Conservation (phyloP, 2,329 filamentous ascomycete genomes). For the Trichoderma sp. region DNA sequence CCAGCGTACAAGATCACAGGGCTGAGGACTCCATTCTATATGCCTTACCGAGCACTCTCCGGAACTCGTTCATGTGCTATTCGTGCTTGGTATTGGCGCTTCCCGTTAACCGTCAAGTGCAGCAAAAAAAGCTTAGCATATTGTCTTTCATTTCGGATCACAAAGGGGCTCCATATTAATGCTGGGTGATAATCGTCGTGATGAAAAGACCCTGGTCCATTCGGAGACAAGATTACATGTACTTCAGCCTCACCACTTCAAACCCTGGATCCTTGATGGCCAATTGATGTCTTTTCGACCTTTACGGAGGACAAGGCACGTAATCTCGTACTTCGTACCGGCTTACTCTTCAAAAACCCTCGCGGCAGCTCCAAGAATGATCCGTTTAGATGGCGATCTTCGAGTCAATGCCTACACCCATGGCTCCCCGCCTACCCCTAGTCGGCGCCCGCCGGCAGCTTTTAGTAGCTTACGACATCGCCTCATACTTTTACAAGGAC, state of each 20-base stretch:
- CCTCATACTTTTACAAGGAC: not conserved
- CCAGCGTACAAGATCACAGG: not conserved
- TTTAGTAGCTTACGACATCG: not conserved
- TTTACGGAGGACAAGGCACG: not conserved
- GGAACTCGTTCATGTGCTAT: not conserved
- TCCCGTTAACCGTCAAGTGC: not conserved
- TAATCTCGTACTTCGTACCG: not conserved
- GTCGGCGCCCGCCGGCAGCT: constrained; percentile 5
- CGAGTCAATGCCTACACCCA: not conserved
- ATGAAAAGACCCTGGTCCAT: not conserved
- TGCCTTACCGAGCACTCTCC: not conserved
- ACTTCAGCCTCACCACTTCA: not conserved
- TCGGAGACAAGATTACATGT: not conserved
- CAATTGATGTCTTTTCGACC: not conserved
- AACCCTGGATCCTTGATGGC: not conserved
- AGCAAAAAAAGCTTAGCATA: not conserved
- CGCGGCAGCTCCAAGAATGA: not conserved
- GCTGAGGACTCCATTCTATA: not conserved
- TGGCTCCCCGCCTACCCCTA: not conserved
- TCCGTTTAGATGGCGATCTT: not conserved
- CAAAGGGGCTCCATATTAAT: not conserved
- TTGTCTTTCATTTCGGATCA: constrained; percentile 3
- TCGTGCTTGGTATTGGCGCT: not conserved
- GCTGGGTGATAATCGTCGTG: not conserved
- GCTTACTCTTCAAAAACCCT: not conserved